Percentiles rank a stretch among this genome's conserved stretches.
phyloP scores from a whole-genome alignment of 169 alveolate species.

The Condylostoma magnum region DNA sequence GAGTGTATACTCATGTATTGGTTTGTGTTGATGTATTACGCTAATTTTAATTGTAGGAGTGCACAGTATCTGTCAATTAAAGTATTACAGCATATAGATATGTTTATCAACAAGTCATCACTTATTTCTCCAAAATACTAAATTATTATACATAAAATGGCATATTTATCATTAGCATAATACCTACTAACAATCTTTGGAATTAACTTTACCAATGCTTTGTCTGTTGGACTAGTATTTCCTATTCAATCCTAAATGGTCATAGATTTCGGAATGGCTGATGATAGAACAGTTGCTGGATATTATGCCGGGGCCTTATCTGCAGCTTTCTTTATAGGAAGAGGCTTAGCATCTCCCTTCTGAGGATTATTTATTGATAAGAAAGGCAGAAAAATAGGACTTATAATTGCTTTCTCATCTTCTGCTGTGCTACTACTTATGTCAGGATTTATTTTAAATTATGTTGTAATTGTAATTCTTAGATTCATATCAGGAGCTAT shows the following conservation, averaged over 20 bases:
- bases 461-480: neutral
- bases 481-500: conserved; percentile 10
- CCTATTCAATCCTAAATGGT: conserved; percentile 26
- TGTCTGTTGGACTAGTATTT: conserved; percentile 6
- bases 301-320: conserved; percentile 15
- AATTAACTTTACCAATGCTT: conserved; percentile 22
- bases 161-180: too few species aligned
- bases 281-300: neutral
- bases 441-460: neutral
- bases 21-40: too few species aligned
- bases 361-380: conserved; percentile 2
- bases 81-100: too few species aligned
- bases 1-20: too few species aligned
- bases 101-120: too few species aligned
- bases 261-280: conserved; percentile 4
- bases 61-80: too few species aligned
- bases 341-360: conserved; percentile 18
- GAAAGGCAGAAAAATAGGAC: conserved; percentile 19
- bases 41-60: too few species aligned
- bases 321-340: conserved; percentile 12
- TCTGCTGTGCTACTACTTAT: neutral
- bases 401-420: neutral
- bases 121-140: too few species aligned
- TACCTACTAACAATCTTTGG: too few species aligned
- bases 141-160: too few species aligned